Base-by-base conservation (phyloP, 495 filamentous ascomycete genomes). In the Immersiella caudata region DNA sequence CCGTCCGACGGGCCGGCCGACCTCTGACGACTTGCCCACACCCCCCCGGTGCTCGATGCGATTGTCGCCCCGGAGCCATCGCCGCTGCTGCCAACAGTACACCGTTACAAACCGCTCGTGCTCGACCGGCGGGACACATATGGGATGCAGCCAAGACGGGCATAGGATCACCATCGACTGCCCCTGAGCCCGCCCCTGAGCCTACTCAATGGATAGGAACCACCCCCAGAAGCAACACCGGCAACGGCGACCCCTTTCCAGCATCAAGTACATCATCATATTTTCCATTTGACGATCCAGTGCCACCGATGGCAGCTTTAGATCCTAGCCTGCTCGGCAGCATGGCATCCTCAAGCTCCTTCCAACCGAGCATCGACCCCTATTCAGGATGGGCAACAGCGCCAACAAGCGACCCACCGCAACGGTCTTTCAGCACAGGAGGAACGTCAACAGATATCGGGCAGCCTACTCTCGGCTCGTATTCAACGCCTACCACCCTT, bases 11-110 rank as follows among this genome's bases (percentile, higher is more conserved):
- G 2, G 21, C 52, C 52, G 52, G 52, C 25, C 52, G 52, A 22
- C 52, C 52, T 11, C 52, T 55, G 6, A 55, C 52, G n/a, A 24
- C 52, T 2, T 55, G 52, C 52, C 52, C 52, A n/a, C 52, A 55
- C n/a, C 1, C 8, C n/a, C 52, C 52, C n/a, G 52, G 52, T n/a
- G 26, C 25, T 21, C 50, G 12, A 27, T 51, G 16, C 35, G 26
- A 60, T 21, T 51, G 52, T 55, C 40, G 40, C 4, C 40, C 40
- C 16, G 40, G 16, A 46, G 40, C 40, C 9, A 46, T 46, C 16
- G 40, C 40, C 40, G 40, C 40, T 2, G 40, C 40, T 2, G 40
- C 40, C 2, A 6, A 5, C 16, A 46, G 5, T 12, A 46, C 40
- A 46, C 40, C 40, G 40, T 14, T 46, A 12, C 5, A 46, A 46